Percentiles rank a stretch among this genome's conserved stretches.
Evolutionary conservation across 2,329 filamentous ascomycete genomes (phyloP).

Genomic region (Biscogniauxia mediterranea): DNA sequence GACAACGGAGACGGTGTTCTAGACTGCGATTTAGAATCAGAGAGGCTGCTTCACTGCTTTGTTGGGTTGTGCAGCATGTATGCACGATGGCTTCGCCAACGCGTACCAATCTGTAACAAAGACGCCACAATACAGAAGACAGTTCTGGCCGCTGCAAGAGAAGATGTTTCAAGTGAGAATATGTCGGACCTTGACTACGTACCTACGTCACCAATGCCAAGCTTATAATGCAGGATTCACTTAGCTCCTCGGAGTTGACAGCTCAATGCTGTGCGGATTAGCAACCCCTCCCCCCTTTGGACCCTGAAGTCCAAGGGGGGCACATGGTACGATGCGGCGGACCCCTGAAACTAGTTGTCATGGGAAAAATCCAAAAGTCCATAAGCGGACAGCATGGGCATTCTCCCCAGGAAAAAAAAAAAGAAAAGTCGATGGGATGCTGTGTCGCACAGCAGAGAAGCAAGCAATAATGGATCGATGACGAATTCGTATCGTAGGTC

Average conservation of each 20-base stretch:
- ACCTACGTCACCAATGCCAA: background rate
- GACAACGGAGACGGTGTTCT: background rate
- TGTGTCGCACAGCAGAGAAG: background rate
- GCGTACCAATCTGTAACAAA: background rate
- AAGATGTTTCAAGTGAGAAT: background rate
- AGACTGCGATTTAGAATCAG: background rate
- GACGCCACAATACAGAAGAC: background rate
- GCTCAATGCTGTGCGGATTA: background rate
- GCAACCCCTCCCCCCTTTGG: background rate
- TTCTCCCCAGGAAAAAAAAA: background rate
- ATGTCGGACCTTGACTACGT: background rate
- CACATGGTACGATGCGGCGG: background rate
- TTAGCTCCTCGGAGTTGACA: background rate
- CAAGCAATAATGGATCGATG: background rate
- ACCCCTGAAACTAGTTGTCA: background rate
- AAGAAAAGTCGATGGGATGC: background rate
- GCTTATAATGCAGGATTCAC: background rate
- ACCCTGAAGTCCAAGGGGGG: background rate
- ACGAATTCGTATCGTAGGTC: background rate
- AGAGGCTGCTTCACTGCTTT: background rate
- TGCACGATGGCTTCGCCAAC: background rate
- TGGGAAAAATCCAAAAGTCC: background rate
- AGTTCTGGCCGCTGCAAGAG: background rate
- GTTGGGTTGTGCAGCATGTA: background rate
- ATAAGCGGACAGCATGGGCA: background rate